Conservation (phyloP, 2,329 filamentous ascomycete genomes). For the Penicillium expansum region DNA sequence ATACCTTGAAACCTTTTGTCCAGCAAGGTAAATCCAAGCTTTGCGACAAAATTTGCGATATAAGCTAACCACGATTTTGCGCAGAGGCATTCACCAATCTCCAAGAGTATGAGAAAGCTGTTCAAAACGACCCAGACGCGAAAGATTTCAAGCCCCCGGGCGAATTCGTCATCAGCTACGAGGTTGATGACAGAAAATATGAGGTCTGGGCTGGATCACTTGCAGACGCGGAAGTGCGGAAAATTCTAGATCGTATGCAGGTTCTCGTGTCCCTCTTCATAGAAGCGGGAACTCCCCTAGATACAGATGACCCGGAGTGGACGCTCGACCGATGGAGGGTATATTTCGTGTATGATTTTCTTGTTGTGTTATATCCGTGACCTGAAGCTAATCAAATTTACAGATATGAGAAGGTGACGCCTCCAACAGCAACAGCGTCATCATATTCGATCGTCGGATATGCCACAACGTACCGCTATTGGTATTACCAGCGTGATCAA, state of each 20-base stretch:
- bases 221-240: slow-evolving; percentile 64
- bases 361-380: neutral
- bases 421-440: slow-evolving; percentile 47
- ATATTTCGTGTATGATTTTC: slow-evolving; percentile 68
- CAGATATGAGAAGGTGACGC: slow-evolving; percentile 55
- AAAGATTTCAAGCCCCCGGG: slow-evolving; percentile 70
- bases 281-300: slow-evolving; percentile 81
- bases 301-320: slow-evolving; percentile 68
- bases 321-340: slow-evolving; percentile 80
- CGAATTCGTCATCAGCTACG: slow-evolving; percentile 63
- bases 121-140: slow-evolving; percentile 46
- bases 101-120: slow-evolving; percentile 59
- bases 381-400: slow-evolving; percentile 16
- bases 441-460: slow-evolving; percentile 86
- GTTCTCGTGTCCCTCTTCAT: slow-evolving; percentile 84
- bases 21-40: slow-evolving; percentile 57
- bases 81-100: slow-evolving; percentile 66
- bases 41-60: neutral
- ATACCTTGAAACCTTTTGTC: slow-evolving; percentile 62
- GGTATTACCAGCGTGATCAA: slow-evolving; percentile 49
- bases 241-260: slow-evolving; percentile 76
- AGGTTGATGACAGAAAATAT: slow-evolving; percentile 61
- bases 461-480: slow-evolving; percentile 86
- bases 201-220: slow-evolving; percentile 83
- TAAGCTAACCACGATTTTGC: neutral